Base-by-base conservation (phyloP, 441 rosid species). In the Aquilaria agallochum region DNA sequence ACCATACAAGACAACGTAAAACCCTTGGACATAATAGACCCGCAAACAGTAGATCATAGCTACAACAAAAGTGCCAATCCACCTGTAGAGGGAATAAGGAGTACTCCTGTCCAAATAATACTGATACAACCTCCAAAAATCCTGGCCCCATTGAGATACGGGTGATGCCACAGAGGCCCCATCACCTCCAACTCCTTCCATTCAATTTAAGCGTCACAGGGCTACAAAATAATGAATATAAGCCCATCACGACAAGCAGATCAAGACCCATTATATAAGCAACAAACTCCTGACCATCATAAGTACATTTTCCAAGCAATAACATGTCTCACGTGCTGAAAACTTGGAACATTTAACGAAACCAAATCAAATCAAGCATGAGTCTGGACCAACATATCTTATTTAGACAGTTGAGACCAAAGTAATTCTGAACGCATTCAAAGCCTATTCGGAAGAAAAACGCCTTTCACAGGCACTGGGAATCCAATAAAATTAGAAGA, bases 11-110 rank as follows among this genome's bases (percentile, higher is more conserved):
- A 76, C 65, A 47, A 65, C 59, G 44, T 68, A 72, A 59, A 76
- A 76, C 31, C 80, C 74, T 53, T 72, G 76, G 33, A 76, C 63
- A 60, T 58, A 68, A 71, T 36, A 76, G 48, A 76, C 80, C 53
- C 80, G 65, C 58, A 72, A 58, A 62, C 53, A 61, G 56, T 65
- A 76, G 30, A 69, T 59, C 12, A 34, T 58, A 0, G 57, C 69
- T 4, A 72, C 52, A 14, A 56, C 68, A 44, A 65, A 44, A 11
- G 80, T 76, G 27, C 71, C 76, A 5, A 68, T 53, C 74, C 80
- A 76, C 56, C 80, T 65, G 13, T 68, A 33, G 14, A 57, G 56
- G 9, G 74, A 40, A 36, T 68, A 73, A 60, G 80, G 80, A n/a
- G 74, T 76, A n/a, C 74, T 67, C 11, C 53, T 68, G 36, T 76